Base-by-base conservation (phyloP, 2,329 filamentous ascomycete genomes). In the Delphinella strobiligena region DNA sequence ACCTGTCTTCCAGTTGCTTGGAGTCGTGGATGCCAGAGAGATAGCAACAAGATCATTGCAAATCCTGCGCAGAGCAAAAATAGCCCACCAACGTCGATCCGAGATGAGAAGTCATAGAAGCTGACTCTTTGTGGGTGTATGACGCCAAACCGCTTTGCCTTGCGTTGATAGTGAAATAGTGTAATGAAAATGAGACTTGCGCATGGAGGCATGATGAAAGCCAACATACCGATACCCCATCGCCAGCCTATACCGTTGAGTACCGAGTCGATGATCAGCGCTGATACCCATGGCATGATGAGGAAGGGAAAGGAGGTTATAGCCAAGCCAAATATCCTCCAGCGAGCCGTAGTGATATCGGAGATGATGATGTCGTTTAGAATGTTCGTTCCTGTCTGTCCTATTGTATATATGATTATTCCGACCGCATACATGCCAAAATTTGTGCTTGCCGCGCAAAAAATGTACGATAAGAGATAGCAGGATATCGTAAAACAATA, bases 41-140 rank as follows among this genome's bases (percentile, higher is more conserved):
- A 71, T 54, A 0, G 68, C 1, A 72, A 51, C n/a, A 72, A 54
- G 1, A 71, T 43, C 43, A 69, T 51, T 0, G 65, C 61, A 42
- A 71, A 67, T 0, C 69, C 69, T 22, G 61, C 63, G 15, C 60
- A 63, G 24, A 74, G 62, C 1, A 74, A 54, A 12, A 68, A 35
- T 2, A 66, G 54, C 2, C 71, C 71, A 12, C 59, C 59, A 2
- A 63, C 46, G 36, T 63, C 60, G 29, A 63, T 55, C 31, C 54
- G 52, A 5, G 57, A 61, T 45, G 53, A 62, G 45, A 64, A 64
- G 11, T 60, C 49, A 35, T 50, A 51, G 7, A 57, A 3, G 1
- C 47, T 47, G 36, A 51, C 47, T 24, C 42, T 47, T 31, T 54
- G 48, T 2, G 47, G 50, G 7, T 54, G 42, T 5, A 53, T 43